These are phyloP conservation scores for Paecilomyces sp. DNA, from an alignment of 2,329 filamentous ascomycete species.

Conservation along the genomic window DNA sequence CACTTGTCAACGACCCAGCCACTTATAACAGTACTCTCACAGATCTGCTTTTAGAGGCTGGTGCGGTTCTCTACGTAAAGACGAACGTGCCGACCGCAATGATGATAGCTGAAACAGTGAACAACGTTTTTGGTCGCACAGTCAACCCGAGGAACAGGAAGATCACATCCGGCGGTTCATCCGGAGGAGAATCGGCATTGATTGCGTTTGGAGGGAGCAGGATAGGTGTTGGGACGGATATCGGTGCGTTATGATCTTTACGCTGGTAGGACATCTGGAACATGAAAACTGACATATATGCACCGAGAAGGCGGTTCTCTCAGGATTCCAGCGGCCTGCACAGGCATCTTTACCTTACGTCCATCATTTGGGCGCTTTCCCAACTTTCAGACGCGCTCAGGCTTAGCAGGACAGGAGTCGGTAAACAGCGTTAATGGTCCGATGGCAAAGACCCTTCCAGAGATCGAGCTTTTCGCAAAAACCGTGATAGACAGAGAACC, in stretches of 20 bases:
- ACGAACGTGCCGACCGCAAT: constrained; percentile 33
- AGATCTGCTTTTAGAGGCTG: constrained; percentile 30
- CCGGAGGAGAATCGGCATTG: constrained; percentile 28
- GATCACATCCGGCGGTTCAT: constrained; percentile 27
- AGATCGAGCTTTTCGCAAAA: constrained; percentile 50
- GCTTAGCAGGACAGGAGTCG: constrained; percentile 59
- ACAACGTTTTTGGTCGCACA: constrained; percentile 13
- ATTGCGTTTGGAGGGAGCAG: constrained; percentile 23
- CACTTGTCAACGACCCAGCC: constrained; percentile 11
- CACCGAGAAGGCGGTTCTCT: constrained; percentile 22
- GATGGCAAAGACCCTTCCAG: constrained; percentile 49
- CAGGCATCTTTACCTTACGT: constrained; percentile 31
- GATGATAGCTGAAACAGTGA: constrained; percentile 40
- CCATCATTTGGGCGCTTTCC: constrained; percentile 35
- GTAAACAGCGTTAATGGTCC: constrained; percentile 59
- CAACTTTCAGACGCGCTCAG: constrained; percentile 37
- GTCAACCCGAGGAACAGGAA: constrained; percentile 28
- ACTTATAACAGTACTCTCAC: constrained; percentile 24
- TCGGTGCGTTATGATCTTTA: constrained; percentile 14
- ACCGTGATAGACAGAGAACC: constrained; percentile 43
- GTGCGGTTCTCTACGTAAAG: constrained; percentile 37
- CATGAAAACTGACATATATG: not conserved
- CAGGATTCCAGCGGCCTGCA: constrained; percentile 33
- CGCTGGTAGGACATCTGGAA: not conserved
- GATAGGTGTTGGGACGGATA: constrained; percentile 34